phyloP scores from a whole-genome alignment of 805 yeast species.

The Saccharomycopsis selenospora region DNA sequence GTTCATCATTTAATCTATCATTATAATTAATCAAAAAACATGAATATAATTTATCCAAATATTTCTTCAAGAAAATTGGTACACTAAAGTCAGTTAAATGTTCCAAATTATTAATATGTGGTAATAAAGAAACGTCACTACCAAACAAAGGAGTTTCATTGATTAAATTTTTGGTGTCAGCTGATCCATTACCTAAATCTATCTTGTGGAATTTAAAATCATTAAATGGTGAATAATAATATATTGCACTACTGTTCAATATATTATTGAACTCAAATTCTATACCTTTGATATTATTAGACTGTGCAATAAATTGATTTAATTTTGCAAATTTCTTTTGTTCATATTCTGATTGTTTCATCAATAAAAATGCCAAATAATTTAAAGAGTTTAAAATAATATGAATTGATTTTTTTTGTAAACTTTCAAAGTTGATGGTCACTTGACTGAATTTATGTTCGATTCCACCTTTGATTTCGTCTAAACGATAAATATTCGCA shows the following conservation, averaged over 20 bases:
- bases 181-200: constrained; percentile 2
- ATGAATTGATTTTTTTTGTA: constrained; percentile 9
- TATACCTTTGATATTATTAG: constrained; percentile 14
- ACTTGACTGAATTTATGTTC: constrained; percentile 11
- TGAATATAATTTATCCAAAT: constrained; percentile 7
- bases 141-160: constrained; percentile 16
- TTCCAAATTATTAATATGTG: constrained; percentile 6
- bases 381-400: constrained; percentile 17
- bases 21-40: constrained; percentile 10
- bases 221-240: constrained; percentile 16
- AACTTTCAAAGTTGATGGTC: constrained; percentile 10
- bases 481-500: constrained; percentile 3
- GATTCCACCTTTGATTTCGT: constrained; percentile 6
- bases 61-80: constrained; percentile 15
- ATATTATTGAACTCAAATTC: constrained; percentile 11
- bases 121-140: constrained; percentile 19
- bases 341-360: constrained; percentile 22
- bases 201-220: constrained; percentile 16
- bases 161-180: neutral
- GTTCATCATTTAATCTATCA: constrained; percentile 12
- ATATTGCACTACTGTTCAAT: constrained; percentile 9
- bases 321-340: constrained; percentile 16
- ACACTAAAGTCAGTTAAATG: constrained; percentile 6
- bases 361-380: constrained; percentile 19
- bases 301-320: constrained; percentile 12